phyloP scores from a whole-genome alignment of 2,329 filamentous ascomycete species.

The Paecilomyces dactylethromorphus region DNA sequence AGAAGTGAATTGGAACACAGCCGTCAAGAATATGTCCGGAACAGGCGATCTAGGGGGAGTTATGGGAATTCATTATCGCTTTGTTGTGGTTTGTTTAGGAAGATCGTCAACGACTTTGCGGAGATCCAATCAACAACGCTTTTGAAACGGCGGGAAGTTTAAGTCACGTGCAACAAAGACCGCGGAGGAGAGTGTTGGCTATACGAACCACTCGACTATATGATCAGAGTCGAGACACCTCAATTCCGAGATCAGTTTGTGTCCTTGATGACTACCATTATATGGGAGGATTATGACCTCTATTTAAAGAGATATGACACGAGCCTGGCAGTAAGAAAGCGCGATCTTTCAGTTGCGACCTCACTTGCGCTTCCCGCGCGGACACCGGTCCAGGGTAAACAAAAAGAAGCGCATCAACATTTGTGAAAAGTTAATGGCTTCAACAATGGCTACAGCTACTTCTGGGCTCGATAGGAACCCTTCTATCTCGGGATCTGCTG shows the following conservation, averaged over 20 bases:
- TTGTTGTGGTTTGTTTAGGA: not conserved
- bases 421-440: not conserved
- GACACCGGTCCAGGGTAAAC: not conserved
- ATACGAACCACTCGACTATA: not conserved
- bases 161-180: not conserved
- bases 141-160: not conserved
- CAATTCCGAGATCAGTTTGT: not conserved
- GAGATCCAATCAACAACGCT: not conserved
- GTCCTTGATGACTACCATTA: not conserved
- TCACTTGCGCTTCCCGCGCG: constrained; percentile 4
- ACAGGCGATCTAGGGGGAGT: not conserved
- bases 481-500: constrained; percentile 5
- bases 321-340: not conserved
- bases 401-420: not conserved
- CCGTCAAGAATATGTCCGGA: not conserved
- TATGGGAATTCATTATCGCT: not conserved
- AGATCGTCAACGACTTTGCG: not conserved
- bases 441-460: not conserved
- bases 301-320: not conserved
- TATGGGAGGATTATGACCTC: not conserved
- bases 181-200: not conserved
- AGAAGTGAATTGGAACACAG: not conserved
- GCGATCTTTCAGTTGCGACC: not conserved
- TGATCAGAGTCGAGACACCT: not conserved
- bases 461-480: constrained; percentile 4